These are phyloP conservation scores for Trametes cinnabarina DNA, from an alignment of 768 basidiomycete genomes.

Conservation along the genomic window DNA sequence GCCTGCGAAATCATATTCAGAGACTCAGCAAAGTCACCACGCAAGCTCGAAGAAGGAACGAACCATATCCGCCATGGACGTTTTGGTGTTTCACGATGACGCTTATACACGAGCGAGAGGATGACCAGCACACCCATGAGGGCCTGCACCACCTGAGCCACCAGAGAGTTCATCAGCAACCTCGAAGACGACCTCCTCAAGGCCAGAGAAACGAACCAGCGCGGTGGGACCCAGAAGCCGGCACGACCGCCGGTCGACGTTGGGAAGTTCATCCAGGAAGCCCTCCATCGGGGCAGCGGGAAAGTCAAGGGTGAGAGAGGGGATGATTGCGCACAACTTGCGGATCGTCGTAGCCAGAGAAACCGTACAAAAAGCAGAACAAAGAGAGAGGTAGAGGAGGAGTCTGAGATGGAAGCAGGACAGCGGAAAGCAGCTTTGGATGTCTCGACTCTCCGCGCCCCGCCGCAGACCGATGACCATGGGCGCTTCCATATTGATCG, in stretches of 20 bases:
- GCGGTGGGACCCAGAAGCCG: constrained; percentile 48
- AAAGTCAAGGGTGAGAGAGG: not conserved
- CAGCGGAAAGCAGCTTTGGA: constrained; percentile 11
- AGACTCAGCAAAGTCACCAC: not conserved
- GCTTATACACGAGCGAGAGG: constrained; percentile 80
- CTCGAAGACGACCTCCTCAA: not conserved
- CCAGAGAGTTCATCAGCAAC: not conserved
- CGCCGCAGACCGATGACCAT: not conserved
- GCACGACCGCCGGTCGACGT: constrained; percentile 43
- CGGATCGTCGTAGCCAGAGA: not conserved
- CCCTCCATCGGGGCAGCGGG: constrained; percentile 10
- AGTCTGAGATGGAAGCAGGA: constrained; percentile 1
- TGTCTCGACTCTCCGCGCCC: not conserved
- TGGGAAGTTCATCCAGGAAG: constrained; percentile 34
- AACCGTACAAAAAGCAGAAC: not conserved
- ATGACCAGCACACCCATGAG: constrained; percentile 93
- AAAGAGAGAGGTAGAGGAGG: not conserved
- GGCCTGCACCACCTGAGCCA: constrained; percentile 67
- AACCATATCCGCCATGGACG: constrained; percentile 94
- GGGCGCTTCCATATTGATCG: not conserved
- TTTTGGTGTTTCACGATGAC: constrained; percentile 81
- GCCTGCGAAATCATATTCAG: constrained; percentile 42
- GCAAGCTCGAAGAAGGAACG: constrained; percentile 20
- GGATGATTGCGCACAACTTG: not conserved
- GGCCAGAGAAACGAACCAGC: constrained; percentile 33